phyloP scores from a whole-genome alignment of 2,329 filamentous ascomycete species.

The Apiospora pterosperma region DNA sequence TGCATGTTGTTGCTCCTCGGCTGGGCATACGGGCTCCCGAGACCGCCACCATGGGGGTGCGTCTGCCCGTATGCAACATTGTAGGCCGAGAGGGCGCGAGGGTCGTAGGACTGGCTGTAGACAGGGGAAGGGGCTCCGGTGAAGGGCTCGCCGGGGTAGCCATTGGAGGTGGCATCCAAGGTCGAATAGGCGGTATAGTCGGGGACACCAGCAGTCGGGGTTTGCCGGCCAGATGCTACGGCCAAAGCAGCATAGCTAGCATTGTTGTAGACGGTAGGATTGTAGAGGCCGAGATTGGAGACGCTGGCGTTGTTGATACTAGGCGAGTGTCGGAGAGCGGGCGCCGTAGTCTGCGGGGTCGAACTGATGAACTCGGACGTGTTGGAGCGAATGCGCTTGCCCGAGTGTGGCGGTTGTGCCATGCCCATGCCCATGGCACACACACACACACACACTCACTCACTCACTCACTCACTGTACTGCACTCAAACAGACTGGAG shows the following conservation, averaged over 20 bases:
- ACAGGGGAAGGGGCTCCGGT: conserved; percentile 21
- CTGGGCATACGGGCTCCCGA: conserved; percentile 1
- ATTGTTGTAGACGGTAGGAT: conserved; percentile 6
- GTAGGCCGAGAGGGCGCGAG: conserved; percentile 21
- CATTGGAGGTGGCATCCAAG: conserved; percentile 18
- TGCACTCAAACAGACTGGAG: neutral
- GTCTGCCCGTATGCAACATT: neutral
- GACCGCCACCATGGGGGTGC: neutral
- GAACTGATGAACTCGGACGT: conserved; percentile 22
- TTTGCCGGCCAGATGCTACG: conserved; percentile 5
- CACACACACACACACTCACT: no score
- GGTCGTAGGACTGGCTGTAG: conserved; percentile 20
- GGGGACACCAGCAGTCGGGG: conserved; percentile 3
- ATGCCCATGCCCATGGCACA: conserved; percentile 7
- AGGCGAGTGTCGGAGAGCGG: conserved; percentile 22
- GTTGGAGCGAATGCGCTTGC: conserved; percentile 15
- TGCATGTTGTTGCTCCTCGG: conserved; percentile 9
- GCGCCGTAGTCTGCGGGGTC: conserved; percentile 28
- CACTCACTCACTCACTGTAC: no score
- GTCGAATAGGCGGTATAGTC: conserved; percentile 11
- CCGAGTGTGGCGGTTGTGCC: conserved; percentile 13
- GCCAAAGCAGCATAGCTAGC: conserved; percentile 5
- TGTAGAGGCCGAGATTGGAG: conserved; percentile 6
- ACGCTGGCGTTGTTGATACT: conserved; percentile 14
- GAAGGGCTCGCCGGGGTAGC: conserved; percentile 20